Evolutionary conservation across 306 rosid species (phyloP).

Genomic region (Lagenaria siceraria): DNA sequence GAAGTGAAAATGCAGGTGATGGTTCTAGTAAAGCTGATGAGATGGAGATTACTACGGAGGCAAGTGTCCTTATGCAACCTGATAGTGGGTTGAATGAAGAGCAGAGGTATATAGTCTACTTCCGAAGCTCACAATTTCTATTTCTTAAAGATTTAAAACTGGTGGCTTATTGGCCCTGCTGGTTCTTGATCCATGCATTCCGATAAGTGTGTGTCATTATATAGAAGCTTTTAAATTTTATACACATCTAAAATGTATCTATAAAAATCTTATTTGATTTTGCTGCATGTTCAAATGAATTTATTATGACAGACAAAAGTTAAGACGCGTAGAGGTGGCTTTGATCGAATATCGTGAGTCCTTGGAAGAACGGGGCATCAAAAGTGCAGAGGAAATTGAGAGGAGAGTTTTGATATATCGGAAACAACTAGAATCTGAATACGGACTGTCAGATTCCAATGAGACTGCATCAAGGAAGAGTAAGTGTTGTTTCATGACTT

Average conservation of each 20-base stretch:
- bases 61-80: conserved; percentile 37
- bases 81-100: conserved; percentile 90
- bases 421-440: conserved; percentile 63
- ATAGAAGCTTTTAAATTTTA: neutral
- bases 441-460: conserved; percentile 60
- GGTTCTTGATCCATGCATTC: neutral
- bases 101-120: conserved; percentile 39
- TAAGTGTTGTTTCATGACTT: conserved; percentile 25
- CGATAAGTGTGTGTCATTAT: neutral
- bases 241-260: neutral
- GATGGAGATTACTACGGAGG: conserved; percentile 53
- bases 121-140: neutral
- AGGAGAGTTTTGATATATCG: conserved; percentile 47
- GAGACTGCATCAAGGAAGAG: conserved; percentile 63
- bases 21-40: conserved; percentile 54
- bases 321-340: conserved; percentile 88
- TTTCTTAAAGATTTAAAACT: neutral
- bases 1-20: conserved; percentile 87
- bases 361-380: conserved; percentile 80
- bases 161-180: neutral
- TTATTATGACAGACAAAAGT: conserved; percentile 57
- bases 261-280: neutral
- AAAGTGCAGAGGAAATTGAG: conserved; percentile 70
- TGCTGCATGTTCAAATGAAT: neutral
- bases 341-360: conserved; percentile 92